Evolutionary conservation across 805 yeast genomes (phyloP).

Genomic region (Yamadazyma akitaensis): DNA sequence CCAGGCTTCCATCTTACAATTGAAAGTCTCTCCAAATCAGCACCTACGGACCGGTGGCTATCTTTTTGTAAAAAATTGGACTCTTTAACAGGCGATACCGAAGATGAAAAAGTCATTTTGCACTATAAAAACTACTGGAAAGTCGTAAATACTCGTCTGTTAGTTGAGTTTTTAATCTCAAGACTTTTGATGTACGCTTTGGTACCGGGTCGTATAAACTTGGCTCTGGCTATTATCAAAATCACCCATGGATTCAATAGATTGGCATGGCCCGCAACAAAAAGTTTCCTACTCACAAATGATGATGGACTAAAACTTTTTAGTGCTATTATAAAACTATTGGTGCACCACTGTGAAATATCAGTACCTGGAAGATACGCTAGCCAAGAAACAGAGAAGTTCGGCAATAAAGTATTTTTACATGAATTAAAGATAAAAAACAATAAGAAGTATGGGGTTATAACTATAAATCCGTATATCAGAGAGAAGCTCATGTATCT

Average conservation of each 20-base stretch:
- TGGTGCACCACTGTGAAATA: conserved; percentile 11
- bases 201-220: neutral
- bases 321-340: conserved; percentile 3
- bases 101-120: conserved; percentile 2
- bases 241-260: conserved; percentile 1
- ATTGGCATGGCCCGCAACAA: neutral
- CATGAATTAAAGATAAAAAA: conserved; percentile 7
- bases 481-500: conserved; percentile 13
- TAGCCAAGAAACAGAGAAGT: conserved; percentile 3
- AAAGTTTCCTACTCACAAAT: neutral
- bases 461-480: conserved; percentile 24
- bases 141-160: neutral
- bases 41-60: conserved; percentile 3
- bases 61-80: neutral
- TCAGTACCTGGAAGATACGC: conserved; percentile 1
- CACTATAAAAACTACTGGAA: conserved; percentile 7
- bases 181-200: neutral
- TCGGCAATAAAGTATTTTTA: conserved; percentile 6
- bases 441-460: conserved; percentile 16
- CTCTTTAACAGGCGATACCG: neutral
- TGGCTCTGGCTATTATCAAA: neutral
- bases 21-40: neutral
- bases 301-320: conserved; percentile 9
- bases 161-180: conserved; percentile 3
- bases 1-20: neutral